These are phyloP conservation scores for Blepharisma undulans DNA, from an alignment of 169 alveolate species.

Conservation along the genomic window DNA sequence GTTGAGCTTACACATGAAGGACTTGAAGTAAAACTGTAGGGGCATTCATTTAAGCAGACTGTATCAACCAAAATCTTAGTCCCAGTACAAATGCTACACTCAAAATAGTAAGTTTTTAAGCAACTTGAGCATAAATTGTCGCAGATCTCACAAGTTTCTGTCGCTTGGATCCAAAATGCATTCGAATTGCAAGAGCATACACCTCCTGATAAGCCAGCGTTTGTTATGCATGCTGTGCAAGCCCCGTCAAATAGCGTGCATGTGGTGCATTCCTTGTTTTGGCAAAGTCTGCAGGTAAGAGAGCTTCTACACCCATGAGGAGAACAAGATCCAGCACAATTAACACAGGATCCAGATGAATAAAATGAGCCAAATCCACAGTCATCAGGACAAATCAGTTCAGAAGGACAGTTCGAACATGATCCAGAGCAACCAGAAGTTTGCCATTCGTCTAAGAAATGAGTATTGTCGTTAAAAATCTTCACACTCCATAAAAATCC, in stretches of 20 bases:
- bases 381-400: background rate
- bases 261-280: background rate
- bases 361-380: background rate
- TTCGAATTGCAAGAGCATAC: background rate
- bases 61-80: background rate
- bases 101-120: background rate
- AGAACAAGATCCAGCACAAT: background rate
- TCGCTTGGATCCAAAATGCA: background rate
- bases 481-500: conserved; percentile 27
- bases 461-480: background rate
- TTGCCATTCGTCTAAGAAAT: background rate
- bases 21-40: background rate
- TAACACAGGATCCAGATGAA: background rate
- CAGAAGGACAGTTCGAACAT: background rate
- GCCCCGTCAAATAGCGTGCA: background rate
- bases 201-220: background rate
- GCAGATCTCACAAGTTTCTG: conserved; percentile 32
- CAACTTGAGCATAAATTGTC: background rate
- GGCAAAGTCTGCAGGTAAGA: background rate
- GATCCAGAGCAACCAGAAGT: background rate
- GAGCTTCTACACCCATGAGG: background rate
- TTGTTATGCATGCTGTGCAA: background rate
- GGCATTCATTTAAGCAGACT: conserved; percentile 6
- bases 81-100: background rate
- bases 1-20: background rate